Conservation (phyloP, 2,329 filamentous ascomycete genomes). For the Stemphylium vesicarium region DNA sequence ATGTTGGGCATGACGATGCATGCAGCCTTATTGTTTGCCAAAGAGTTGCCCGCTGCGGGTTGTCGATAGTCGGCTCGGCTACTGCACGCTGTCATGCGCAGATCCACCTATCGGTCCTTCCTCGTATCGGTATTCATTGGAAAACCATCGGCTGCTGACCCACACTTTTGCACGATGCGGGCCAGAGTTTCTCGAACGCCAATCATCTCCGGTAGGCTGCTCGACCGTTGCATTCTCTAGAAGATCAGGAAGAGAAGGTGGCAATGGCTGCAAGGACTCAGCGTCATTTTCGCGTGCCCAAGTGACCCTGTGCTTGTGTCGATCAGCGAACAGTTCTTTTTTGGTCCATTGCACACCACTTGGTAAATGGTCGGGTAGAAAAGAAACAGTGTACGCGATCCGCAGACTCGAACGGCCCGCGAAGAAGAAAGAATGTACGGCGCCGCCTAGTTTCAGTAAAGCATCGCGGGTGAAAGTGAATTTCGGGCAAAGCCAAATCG, state of each 20-base stretch:
- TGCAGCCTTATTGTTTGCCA: too few relatives aligned
- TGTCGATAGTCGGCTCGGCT: too few relatives aligned
- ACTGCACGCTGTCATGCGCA: too few relatives aligned
- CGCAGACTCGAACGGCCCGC: neutral
- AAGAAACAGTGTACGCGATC: too few relatives aligned
- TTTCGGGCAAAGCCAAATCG: too few relatives aligned
- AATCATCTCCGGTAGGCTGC: neutral
- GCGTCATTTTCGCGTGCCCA: neutral
- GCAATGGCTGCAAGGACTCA: neutral
- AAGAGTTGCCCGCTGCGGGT: too few relatives aligned
- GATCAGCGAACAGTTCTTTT: conserved; percentile 3
- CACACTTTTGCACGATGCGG: neutral
- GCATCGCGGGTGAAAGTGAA: too few relatives aligned
- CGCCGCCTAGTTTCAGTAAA: too few relatives aligned
- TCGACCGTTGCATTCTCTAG: neutral
- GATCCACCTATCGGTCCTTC: conserved; percentile 2
- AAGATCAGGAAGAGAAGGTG: neutral
- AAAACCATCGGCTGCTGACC: neutral
- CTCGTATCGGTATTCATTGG: conserved; percentile 5
- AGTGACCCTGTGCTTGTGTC: neutral
- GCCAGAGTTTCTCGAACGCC: neutral
- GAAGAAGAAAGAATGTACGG: neutral
- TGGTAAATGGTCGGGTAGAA: conserved; percentile 1
- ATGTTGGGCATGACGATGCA: too few relatives aligned
- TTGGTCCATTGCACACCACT: conserved; percentile 5